Evolutionary conservation across 1,284 basidiomycete genomes (phyloP), one percentile per base, ranked within the genome.

Genomic region (Trichosporon ovoides): DNA sequence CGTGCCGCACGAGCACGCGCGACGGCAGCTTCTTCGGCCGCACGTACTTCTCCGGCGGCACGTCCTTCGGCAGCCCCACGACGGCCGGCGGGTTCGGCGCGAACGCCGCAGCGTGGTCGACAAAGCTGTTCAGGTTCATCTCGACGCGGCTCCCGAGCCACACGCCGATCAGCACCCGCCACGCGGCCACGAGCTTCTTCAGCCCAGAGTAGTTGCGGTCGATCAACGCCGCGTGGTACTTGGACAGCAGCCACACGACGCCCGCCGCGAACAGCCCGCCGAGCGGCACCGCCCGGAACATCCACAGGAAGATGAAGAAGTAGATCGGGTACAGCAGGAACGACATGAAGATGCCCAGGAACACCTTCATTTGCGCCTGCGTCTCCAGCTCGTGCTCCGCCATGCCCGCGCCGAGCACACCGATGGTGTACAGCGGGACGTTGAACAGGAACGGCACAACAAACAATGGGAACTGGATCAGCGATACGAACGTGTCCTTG

Each of bases 281-380:
- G 16, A 82, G 57, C 7, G 81, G 77, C 2, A 86, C 87, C 61
- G 86, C 87, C 78, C 83, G 82, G 59, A 94, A 82, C 36, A 91
- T 73, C 13, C 86, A 84, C 88, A 90, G 93, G 18, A 93, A 78
- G 65, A 85, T 83, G 73, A 89, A 84, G 79, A 95, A 95, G 34
- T 85, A 76, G 18, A 84, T 73, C n/a, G 89, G 87, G 78, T 94
- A 95, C 43, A 87, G 85, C 66, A 90, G 72, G 61, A 89, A 71
- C 48, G 87, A 79, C 53, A 91, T 82, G 50, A 93, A 69, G 22
- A 95, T 73, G 1, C 90, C 89, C 64, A 93, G 85, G 13, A 88
- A 85, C 40, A 94, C 84, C 79, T 96, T 94, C 79, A 88, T 93
- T 79, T 94, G 90, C 36, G 91, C 92, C 76, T 91, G 88, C 5